A percentile compares a stretch with the other conserved stretches of the same genome.
Evolutionary conservation across 352 stramenopile genomes (phyloP).

Genomic region (Pythium periplocum): DNA sequence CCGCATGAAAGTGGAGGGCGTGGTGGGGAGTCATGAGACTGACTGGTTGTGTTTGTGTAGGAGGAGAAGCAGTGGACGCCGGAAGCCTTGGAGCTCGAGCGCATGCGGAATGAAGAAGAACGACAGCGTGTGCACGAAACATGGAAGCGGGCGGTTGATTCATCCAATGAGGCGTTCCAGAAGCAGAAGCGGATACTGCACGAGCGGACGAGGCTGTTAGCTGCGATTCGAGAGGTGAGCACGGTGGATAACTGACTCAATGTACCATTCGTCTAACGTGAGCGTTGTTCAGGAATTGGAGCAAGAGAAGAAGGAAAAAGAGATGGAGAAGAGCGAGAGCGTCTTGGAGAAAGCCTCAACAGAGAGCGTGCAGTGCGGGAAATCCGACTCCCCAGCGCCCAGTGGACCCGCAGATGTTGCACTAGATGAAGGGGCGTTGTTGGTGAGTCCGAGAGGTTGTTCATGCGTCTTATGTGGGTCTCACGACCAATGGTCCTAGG

Average conservation of each 20-base stretch:
- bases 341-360: not conserved
- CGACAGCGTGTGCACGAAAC: conserved; percentile 46
- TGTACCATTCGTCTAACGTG: not conserved
- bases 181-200: conserved; percentile 38
- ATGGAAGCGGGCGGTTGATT: conserved; percentile 41
- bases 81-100: conserved; percentile 40
- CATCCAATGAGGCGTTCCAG: conserved; percentile 32
- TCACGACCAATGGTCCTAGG: conserved; percentile 10
- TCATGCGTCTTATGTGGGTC: not conserved
- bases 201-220: conserved; percentile 47
- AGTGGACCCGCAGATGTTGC: not conserved
- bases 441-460: not conserved
- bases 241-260: not conserved
- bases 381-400: not conserved
- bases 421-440: not conserved
- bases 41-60: conserved; percentile 8
- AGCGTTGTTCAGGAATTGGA: conserved; percentile 15
- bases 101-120: conserved; percentile 52
- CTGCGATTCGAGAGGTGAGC: conserved; percentile 49
- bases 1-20: not conserved
- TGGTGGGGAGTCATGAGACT: not conserved
- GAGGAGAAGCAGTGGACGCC: conserved; percentile 34
- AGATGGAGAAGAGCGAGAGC: conserved; percentile 3
- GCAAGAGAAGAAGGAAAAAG: conserved; percentile 16
- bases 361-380: not conserved